phyloP scores from a whole-genome alignment of 2,329 filamentous ascomycete genomes.

The Epichloe festucae region DNA sequence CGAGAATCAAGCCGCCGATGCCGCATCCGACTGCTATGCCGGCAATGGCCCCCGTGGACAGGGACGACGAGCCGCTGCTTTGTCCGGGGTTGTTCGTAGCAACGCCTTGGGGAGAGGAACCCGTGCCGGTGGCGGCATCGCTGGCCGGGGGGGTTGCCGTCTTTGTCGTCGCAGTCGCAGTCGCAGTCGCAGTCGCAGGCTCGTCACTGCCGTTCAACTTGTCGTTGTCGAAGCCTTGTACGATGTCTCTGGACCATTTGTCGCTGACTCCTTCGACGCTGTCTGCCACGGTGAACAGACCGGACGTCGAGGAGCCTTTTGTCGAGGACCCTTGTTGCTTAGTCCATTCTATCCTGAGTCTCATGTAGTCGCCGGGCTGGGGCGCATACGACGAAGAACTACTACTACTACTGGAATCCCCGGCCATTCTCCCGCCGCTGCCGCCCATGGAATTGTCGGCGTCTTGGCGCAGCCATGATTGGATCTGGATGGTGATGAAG shows the following conservation, averaged over 20 bases:
- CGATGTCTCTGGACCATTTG: not conserved
- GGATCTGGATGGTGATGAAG: not conserved
- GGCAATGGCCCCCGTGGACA: conserved; percentile 30
- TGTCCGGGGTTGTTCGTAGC: not conserved
- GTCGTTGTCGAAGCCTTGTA: not conserved
- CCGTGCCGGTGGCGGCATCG: not conserved
- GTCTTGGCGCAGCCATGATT: not conserved
- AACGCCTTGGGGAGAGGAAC: not conserved
- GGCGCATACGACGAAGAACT: not conserved
- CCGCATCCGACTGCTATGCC: conserved; percentile 33
- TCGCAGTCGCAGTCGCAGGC: too few relatives aligned
- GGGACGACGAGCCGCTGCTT: conserved; percentile 8
- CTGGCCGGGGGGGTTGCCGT: not conserved
- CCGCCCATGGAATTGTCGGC: not conserved
- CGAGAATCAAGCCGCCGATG: conserved; percentile 23
- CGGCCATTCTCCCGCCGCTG: not conserved
- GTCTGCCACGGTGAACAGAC: conserved; percentile 10
- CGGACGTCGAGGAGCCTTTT: conserved; percentile 4
- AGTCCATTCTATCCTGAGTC: conserved; percentile 8
- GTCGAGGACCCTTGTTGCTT: not conserved
- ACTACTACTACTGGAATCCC: too few relatives aligned
- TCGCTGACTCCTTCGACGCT: not conserved
- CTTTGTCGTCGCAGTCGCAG: too few relatives aligned
- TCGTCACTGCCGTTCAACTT: not conserved
- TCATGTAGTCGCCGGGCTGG: conserved; percentile 5